Conservation (phyloP, 139 green algal genomes). For the Chlamydomonas applanata region DNA sequence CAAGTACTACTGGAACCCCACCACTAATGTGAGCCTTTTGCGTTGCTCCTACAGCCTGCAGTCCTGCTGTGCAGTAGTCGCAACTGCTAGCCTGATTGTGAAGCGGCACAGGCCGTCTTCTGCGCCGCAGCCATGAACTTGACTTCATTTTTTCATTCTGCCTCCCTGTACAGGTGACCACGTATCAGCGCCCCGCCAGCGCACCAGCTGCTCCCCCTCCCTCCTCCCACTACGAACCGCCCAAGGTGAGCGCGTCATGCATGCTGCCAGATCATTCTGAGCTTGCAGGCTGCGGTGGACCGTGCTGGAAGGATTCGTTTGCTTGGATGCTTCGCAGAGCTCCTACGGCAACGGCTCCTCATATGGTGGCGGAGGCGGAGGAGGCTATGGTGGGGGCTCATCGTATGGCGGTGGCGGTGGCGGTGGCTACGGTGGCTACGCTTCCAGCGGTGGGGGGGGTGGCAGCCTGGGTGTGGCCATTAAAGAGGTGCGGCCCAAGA, state of each 20-base stretch:
- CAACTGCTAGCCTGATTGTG: too few relatives aligned
- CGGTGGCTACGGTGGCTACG: slow-evolving; percentile 17
- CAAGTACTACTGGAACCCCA: slow-evolving; percentile 87
- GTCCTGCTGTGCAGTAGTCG: too few relatives aligned
- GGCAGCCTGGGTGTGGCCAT: not conserved
- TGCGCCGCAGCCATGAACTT: not conserved
- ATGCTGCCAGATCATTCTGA: not conserved
- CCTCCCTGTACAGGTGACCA: slow-evolving; percentile 44
- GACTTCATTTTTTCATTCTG: not conserved
- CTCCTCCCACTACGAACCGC: too few relatives aligned
- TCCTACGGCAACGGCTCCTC: slow-evolving; percentile 6
- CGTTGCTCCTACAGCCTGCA: too few relatives aligned
- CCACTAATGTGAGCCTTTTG: slow-evolving; percentile 58
- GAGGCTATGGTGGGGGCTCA: slow-evolving; percentile 18
- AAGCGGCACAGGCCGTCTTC: too few relatives aligned
- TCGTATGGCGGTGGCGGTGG: slow-evolving; percentile 15
- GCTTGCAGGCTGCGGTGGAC: too few relatives aligned
- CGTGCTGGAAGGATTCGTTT: too few relatives aligned
- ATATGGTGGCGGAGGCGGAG: slow-evolving; percentile 14
- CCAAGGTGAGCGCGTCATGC: too few relatives aligned
- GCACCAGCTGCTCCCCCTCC: not conserved
- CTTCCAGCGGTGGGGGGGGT: slow-evolving; percentile 18
- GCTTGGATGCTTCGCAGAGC: too few relatives aligned
- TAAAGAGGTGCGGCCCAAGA: slow-evolving; percentile 7
- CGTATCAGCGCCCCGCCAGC: slow-evolving; percentile 64